Base-by-base conservation (phyloP, 2,329 filamentous ascomycete genomes). In the Stemphylium beticola region DNA sequence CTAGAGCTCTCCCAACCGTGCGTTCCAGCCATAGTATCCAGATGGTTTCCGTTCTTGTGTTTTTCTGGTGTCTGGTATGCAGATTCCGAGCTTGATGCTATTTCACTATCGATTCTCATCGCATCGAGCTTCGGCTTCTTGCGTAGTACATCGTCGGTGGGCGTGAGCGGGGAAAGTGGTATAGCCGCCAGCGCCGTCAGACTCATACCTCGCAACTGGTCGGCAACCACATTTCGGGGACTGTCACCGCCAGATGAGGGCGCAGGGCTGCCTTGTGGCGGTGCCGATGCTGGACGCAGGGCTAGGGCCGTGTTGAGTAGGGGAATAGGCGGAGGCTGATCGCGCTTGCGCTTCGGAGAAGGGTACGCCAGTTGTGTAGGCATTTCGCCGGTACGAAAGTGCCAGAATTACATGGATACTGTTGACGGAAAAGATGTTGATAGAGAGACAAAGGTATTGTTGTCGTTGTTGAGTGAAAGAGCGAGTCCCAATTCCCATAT, bases 291-390 rank as follows among this genome's bases (percentile, higher is more conserved):
- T 43, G 62, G 60, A 53, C 67, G 69, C 22, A 71, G 63, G 24
- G 71, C 62, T 40, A 71, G 62, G 10, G 72, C 62, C 37, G 72
- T 74, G 64, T 73, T 74, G 33, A 73, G 64, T 34, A 71, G 60
- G 12, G 71, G 68, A 33, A 67, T 49, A 33, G 60, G 63, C 55
- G 69, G 65, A 33, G 63, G 59, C 31, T 68, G 67, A 41, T 74
- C 70, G 56, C 73, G 72, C 65, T 76, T 76, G 53, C 72, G 72
- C 63, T 75, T 75, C n/a, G 73, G 73, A 32, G 72, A 74, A 17
- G 72, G 69, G 48, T 72, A 57, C 52, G 66, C 68, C 47, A 73
- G 63, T 53, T 70, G 67, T 47, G 68, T 72, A 48, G 71, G 69
- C 72, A 75, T 74, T 49, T 61, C 68, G 65, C 60, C 60, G 53